Percentiles rank a stretch among this genome's conserved stretches.
These are phyloP conservation scores for Suillus luteus DNA, from an alignment of 768 basidiomycete genomes.

Conservation along the genomic window DNA sequence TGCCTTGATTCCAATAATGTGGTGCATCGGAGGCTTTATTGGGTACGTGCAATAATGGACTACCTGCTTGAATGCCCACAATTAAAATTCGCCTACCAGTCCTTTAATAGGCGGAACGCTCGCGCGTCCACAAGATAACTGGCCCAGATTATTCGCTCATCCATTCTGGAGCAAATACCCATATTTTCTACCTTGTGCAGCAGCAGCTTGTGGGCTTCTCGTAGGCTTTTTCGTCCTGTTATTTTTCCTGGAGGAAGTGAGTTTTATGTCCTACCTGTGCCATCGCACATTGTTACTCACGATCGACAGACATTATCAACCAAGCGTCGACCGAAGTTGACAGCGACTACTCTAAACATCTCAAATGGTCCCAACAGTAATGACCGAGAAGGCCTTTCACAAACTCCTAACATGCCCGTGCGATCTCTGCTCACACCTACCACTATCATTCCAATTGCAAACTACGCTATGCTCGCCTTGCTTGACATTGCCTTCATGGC, in stretches of 20 bases:
- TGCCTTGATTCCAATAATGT: slow-evolving; percentile 30
- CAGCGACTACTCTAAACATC: background rate
- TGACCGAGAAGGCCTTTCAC: slow-evolving; percentile 13
- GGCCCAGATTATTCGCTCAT: slow-evolving; percentile 48
- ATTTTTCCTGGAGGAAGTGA: slow-evolving; percentile 35
- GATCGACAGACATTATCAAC: background rate
- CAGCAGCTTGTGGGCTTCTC: slow-evolving; percentile 22
- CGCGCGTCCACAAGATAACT: slow-evolving; percentile 55
- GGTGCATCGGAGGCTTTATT: slow-evolving; percentile 34
- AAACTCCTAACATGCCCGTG: slow-evolving; percentile 39
- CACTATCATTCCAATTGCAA: slow-evolving; percentile 29
- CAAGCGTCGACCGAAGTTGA: background rate
- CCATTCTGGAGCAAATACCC: slow-evolving; percentile 39
- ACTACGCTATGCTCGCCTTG: slow-evolving; percentile 33
- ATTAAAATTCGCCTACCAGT: background rate
- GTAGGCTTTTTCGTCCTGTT: slow-evolving; percentile 21
- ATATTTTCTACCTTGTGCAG: slow-evolving; percentile 40
- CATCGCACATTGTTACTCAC: background rate
- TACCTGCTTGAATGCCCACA: no score
- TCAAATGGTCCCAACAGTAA: background rate
- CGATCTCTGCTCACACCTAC: slow-evolving; percentile 32
- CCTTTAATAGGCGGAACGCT: slow-evolving; percentile 62
- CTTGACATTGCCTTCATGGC: slow-evolving; percentile 28
- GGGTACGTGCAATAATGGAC: slow-evolving; percentile 29
- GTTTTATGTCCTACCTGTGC: slow-evolving; percentile 5